Evolutionary conservation across 2,329 filamentous ascomycete genomes (phyloP).

Genomic region (Diatrype stigma): DNA sequence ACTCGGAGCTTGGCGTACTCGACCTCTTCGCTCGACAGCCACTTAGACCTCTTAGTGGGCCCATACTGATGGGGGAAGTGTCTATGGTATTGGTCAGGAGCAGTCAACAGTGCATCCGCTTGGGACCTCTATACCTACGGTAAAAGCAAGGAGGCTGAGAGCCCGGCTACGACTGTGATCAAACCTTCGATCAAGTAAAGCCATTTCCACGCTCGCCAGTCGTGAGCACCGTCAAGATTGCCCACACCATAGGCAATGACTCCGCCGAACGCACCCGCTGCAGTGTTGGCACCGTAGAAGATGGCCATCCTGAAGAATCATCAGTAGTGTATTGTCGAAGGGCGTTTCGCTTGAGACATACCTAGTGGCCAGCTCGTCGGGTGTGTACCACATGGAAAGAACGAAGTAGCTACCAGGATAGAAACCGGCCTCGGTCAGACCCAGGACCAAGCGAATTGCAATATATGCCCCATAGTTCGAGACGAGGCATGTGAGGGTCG

Average conservation of each 20-base stretch:
- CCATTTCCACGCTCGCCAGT: conserved; percentile 33
- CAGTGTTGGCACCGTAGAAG: conserved; percentile 30
- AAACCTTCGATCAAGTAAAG: conserved; percentile 17
- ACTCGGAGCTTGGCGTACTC: conserved; percentile 7
- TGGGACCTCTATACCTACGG: background rate
- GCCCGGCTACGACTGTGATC: conserved; percentile 12
- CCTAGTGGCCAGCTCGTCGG: conserved; percentile 13
- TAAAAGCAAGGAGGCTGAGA: conserved; percentile 2
- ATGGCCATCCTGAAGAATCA: conserved; percentile 1
- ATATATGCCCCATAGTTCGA: conserved; percentile 9
- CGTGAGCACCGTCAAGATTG: conserved; percentile 27
- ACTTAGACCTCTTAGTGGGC: conserved; percentile 1
- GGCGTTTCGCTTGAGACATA: conserved; percentile 1
- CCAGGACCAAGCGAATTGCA: conserved; percentile 14
- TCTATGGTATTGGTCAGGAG: too few species aligned
- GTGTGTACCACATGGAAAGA: conserved; percentile 20
- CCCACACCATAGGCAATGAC: conserved; percentile 34
- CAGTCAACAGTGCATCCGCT: too few species aligned
- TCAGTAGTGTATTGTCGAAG: too few species aligned
- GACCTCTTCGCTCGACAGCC: conserved; percentile 10
- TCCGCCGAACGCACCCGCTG: conserved; percentile 32
- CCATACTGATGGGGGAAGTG: conserved; percentile 8
- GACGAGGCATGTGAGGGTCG: conserved; percentile 6
- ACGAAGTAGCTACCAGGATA: conserved; percentile 20
- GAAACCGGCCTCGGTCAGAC: conserved; percentile 18